phyloP scores from a whole-genome alignment of 2,329 filamentous ascomycete genomes.

The Talaromyces funiculosus region DNA sequence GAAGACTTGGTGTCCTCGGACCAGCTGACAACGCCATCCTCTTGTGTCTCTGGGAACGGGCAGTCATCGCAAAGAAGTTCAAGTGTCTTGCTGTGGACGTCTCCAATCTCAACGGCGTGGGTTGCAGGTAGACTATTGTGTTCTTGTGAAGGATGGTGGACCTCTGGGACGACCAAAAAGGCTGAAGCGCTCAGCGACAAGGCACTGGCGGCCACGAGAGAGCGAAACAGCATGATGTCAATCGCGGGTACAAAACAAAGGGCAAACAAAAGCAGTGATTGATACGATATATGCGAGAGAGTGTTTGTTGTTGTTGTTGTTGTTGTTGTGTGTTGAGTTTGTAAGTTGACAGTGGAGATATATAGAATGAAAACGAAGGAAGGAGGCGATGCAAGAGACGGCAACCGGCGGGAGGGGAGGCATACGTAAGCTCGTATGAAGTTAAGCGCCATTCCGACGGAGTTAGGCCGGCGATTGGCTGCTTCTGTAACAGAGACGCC shows the following conservation, averaged over 20 bases:
- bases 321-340: not conserved
- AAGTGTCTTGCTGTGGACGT: constrained; percentile 25
- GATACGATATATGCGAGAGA: not conserved
- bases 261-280: not conserved
- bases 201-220: constrained; percentile 30
- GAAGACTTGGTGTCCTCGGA: constrained; percentile 31
- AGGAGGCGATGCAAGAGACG: constrained; percentile 5
- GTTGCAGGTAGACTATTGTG: constrained; percentile 18
- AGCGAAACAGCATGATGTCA: constrained; percentile 30
- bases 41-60: constrained; percentile 30
- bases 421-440: constrained; percentile 11
- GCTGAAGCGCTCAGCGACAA: constrained; percentile 33
- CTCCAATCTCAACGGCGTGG: constrained; percentile 22
- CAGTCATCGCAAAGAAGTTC: constrained; percentile 35
- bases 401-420: not conserved
- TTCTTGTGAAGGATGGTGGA: constrained; percentile 17
- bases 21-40: constrained; percentile 28
- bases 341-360: too few relatives aligned
- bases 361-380: not conserved
- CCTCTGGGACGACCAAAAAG: constrained; percentile 35
- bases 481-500: not conserved
- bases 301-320: not conserved
- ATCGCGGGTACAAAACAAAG: not conserved
- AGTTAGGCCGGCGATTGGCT: not conserved
- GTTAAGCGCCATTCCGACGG: not conserved